phyloP scores from a whole-genome alignment of 768 basidiomycete species.

The Boletus vinaceobasis region DNA sequence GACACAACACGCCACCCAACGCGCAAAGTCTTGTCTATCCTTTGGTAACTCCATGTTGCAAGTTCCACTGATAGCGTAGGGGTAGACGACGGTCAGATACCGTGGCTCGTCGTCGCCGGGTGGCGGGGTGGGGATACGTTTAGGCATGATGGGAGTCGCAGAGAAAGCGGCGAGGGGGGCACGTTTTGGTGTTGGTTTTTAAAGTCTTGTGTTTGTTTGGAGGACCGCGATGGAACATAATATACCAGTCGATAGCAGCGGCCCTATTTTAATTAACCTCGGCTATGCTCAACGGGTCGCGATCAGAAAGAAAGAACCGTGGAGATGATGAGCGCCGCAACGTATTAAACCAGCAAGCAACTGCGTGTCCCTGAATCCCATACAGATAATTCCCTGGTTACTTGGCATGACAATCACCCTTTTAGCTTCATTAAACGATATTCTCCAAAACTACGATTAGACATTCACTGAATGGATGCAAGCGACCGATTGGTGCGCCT shows the following conservation, averaged over 20 bases:
- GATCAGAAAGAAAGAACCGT: not conserved
- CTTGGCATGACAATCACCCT: not conserved
- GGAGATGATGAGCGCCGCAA: not conserved
- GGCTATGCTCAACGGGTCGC: not conserved
- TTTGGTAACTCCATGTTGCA: conserved; percentile 39
- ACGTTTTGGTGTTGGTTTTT: not conserved
- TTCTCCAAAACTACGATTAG: not conserved
- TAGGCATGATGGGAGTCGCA: conserved; percentile 32
- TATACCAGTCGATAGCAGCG: not conserved
- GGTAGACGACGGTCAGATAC: conserved; percentile 44
- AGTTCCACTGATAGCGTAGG: conserved; percentile 37
- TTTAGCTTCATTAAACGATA: not conserved
- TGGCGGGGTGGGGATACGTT: conserved; percentile 41
- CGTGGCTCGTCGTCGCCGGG: conserved; percentile 43
- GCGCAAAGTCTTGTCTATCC: conserved; percentile 38
- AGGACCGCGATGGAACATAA: conserved; percentile 1
- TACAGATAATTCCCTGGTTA: not conserved
- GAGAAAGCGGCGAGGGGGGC: not conserved
- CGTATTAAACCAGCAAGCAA: not conserved
- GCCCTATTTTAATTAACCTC: not conserved
- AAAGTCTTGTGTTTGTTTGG: not conserved
- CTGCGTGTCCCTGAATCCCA: not conserved
- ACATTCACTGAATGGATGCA: not conserved
- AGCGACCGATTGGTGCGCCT: not conserved
- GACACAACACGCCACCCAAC: conserved; percentile 43